phyloP scores from a whole-genome alignment of 257 asterid genomes.

The Mitragyna speciosa region DNA sequence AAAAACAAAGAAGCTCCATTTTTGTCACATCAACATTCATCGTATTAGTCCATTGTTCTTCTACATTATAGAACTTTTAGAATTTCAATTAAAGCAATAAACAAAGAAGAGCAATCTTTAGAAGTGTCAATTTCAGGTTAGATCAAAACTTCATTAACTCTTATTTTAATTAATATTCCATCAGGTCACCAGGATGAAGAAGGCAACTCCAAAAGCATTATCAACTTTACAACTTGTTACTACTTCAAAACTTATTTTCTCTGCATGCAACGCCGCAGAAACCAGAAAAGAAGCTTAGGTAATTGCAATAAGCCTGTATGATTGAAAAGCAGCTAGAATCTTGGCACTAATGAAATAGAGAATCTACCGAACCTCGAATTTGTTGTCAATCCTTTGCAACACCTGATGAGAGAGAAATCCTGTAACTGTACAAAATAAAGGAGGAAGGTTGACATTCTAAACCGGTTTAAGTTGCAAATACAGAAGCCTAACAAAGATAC shows the following conservation, averaged over 20 bases:
- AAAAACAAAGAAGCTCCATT: background rate
- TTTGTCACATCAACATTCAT: background rate
- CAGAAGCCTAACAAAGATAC: background rate
- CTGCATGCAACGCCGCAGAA: background rate
- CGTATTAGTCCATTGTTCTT: background rate
- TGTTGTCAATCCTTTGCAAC: background rate
- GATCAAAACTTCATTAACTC: background rate
- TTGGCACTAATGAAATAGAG: background rate
- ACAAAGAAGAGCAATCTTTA: background rate
- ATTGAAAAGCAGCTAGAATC: background rate
- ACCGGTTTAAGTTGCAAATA: background rate
- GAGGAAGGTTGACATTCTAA: background rate
- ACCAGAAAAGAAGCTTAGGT: background rate
- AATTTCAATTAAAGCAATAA: background rate
- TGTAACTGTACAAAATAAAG: background rate
- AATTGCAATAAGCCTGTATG: background rate
- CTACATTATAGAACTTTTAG: background rate
- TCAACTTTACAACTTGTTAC: background rate
- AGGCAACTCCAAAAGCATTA: background rate
- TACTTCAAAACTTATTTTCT: background rate
- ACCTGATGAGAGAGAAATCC: background rate
- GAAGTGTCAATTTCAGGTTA: background rate
- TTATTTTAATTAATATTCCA: background rate
- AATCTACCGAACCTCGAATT: background rate
- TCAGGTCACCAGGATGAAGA: background rate